Percentiles rank a stretch among this genome's conserved stretches.
Evolutionary conservation across 2,329 filamentous ascomycete genomes (phyloP).

Genomic region (Cordyceps pruinosa): DNA sequence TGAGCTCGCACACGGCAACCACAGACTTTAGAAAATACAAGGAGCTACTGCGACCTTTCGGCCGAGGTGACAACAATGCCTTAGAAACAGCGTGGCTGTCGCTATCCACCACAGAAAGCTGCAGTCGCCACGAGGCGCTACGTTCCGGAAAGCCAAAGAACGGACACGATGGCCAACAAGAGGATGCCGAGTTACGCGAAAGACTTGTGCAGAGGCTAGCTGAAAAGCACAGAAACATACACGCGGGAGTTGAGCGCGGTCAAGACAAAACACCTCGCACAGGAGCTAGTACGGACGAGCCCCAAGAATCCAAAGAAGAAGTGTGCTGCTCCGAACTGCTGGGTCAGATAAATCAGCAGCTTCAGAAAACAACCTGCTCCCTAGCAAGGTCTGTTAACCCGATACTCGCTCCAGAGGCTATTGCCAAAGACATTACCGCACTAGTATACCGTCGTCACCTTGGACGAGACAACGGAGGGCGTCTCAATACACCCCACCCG

Average conservation of each 20-base stretch:
- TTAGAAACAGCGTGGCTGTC: conserved; percentile 72
- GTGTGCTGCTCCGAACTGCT: conserved; percentile 2
- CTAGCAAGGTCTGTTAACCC: background rate
- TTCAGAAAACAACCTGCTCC: conserved; percentile 4
- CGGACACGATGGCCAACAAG: conserved; percentile 24
- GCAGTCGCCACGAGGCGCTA: conserved; percentile 38
- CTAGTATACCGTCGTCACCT: background rate
- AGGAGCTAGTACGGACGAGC: background rate
- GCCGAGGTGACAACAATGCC: conserved; percentile 68
- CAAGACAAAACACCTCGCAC: conserved; percentile 18
- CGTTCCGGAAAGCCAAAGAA: conserved; percentile 12
- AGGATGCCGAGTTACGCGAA: conserved; percentile 29
- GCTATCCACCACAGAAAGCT: conserved; percentile 44
- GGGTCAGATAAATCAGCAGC: background rate
- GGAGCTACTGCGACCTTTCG: conserved; percentile 68
- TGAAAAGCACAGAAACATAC: conserved; percentile 39
- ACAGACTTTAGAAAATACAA: conserved; percentile 46
- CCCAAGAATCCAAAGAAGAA: background rate
- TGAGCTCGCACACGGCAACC: conserved; percentile 45
- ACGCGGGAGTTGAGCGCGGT: conserved; percentile 31
- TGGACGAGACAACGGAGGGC: background rate
- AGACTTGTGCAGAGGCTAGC: conserved; percentile 38
- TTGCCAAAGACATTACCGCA: conserved; percentile 8
- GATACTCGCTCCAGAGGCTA: background rate
- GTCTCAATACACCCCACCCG: background rate